phyloP scores from a whole-genome alignment of 306 rosid species.

The Fragaria ananassa region DNA sequence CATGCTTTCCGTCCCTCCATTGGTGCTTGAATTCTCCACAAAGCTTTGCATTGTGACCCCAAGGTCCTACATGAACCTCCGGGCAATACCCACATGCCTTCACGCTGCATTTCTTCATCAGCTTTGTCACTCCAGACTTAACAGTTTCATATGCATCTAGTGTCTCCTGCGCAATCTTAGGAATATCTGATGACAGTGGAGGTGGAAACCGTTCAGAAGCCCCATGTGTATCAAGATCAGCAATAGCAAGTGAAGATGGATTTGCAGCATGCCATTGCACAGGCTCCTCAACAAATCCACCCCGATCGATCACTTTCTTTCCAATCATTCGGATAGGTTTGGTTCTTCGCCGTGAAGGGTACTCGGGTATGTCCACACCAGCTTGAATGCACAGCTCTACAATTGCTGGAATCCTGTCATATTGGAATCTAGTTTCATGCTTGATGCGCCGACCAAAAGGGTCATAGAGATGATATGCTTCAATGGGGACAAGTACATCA shows the following conservation, averaged over 20 bases:
- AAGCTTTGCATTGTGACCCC: conserved; percentile 96
- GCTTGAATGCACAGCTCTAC: conserved; percentile 98
- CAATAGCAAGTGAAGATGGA: conserved; percentile 36
- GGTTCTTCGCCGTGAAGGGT: conserved; percentile 90
- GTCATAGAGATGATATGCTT: conserved; percentile 84
- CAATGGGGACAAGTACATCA: conserved; percentile 78
- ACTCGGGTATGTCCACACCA: conserved; percentile 87
- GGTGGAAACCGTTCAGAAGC: conserved; percentile 55
- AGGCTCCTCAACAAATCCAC: conserved; percentile 73
- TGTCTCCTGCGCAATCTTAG: conserved; percentile 77
- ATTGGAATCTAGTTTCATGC: conserved; percentile 79
- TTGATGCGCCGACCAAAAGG: conserved; percentile 87
- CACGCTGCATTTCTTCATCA: conserved; percentile 86
- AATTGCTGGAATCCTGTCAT: conserved; percentile 88
- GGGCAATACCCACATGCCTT: conserved; percentile 94
- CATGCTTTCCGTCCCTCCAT: conserved; percentile 99
- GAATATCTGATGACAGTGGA: conserved; percentile 49
- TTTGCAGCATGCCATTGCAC: conserved; percentile 46
- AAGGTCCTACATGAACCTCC: conserved; percentile 99
- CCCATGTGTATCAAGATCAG: conserved; percentile 71
- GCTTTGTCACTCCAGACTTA: conserved; percentile 52
- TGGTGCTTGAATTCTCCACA: conserved; percentile 97
- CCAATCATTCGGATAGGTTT: conserved; percentile 74
- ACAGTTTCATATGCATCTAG: conserved; percentile 64
- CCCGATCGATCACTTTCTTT: conserved; percentile 67